Percentiles rank a stretch among this genome's conserved stretches.
phyloP scores from a whole-genome alignment of 129 eudicot genomes.

The Arctium lappa region DNA sequence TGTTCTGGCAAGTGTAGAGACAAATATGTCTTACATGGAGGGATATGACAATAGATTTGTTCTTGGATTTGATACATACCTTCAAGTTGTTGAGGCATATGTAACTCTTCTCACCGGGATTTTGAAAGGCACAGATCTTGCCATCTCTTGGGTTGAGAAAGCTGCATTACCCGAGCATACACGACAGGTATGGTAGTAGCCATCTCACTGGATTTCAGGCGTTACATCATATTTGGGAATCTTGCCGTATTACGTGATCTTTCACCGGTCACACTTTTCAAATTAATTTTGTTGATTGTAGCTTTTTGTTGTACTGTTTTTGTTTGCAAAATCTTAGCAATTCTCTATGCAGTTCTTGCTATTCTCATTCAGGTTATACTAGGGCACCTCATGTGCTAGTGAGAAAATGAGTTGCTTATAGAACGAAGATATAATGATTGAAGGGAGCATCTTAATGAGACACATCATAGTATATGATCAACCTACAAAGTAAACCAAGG shows the following conservation, averaged over 20 bases:
- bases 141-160: conserved; percentile 78
- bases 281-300: not conserved
- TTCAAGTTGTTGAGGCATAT: conserved; percentile 87
- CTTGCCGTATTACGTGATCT: not conserved
- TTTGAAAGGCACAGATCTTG: conserved; percentile 38
- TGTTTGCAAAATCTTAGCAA: not conserved
- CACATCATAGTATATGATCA: too few relatives aligned
- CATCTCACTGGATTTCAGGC: not conserved
- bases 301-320: not conserved
- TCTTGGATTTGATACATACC: conserved; percentile 51
- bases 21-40: conserved; percentile 14
- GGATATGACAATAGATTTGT: conserved; percentile 27
- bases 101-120: conserved; percentile 50
- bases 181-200: conserved; percentile 60
- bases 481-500: too few relatives aligned
- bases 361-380: not conserved
- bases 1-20: conserved; percentile 26
- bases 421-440: too few relatives aligned
- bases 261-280: not conserved
- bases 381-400: not conserved
- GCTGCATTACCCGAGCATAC: conserved; percentile 69
- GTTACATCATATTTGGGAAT: not conserved
- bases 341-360: too few relatives aligned
- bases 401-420: too few relatives aligned
- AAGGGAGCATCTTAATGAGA: too few relatives aligned